These are phyloP conservation scores for Penicillium sp. DNA, from an alignment of 2,329 filamentous ascomycete species.

Conservation along the genomic window DNA sequence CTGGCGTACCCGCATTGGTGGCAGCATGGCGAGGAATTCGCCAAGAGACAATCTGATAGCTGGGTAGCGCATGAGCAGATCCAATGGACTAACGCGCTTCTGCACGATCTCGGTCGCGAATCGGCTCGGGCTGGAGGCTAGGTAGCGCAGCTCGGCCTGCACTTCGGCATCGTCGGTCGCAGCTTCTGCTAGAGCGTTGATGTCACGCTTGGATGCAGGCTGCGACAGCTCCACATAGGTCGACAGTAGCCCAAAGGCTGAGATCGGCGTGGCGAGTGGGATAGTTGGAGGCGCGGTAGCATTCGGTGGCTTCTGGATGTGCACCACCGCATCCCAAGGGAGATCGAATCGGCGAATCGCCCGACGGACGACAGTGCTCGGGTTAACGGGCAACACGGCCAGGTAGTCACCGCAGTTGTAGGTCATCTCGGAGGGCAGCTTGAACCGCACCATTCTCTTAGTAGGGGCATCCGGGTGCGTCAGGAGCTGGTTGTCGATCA, in stretches of 20 bases:
- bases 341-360: conserved; percentile 64
- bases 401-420: conserved; percentile 77
- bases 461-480: conserved; percentile 51
- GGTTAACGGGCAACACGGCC: conserved; percentile 69
- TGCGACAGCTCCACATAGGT: conserved; percentile 72
- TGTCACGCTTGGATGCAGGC: conserved; percentile 65
- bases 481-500: conserved; percentile 54
- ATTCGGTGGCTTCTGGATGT: conserved; percentile 54
- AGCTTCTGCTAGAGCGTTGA: conserved; percentile 47
- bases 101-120: conserved; percentile 51
- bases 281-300: conserved; percentile 42
- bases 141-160: conserved; percentile 41
- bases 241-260: conserved; percentile 62
- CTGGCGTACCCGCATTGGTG: conserved; percentile 73
- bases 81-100: conserved; percentile 58
- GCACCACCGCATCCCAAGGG: conserved; percentile 66
- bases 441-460: conserved; percentile 66
- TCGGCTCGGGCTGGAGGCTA: conserved; percentile 29
- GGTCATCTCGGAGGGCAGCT: conserved; percentile 61
- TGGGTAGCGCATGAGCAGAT: conserved; percentile 65
- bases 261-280: conserved; percentile 56
- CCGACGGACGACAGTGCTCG: conserved; percentile 58
- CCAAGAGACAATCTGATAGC: conserved; percentile 61
- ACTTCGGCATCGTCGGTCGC: conserved; percentile 49
- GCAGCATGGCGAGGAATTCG: conserved; percentile 67